Percentiles rank a stretch among this genome's conserved stretches.
phyloP scores from a whole-genome alignment of 495 filamentous ascomycete genomes.

The Thozetella sp. region DNA sequence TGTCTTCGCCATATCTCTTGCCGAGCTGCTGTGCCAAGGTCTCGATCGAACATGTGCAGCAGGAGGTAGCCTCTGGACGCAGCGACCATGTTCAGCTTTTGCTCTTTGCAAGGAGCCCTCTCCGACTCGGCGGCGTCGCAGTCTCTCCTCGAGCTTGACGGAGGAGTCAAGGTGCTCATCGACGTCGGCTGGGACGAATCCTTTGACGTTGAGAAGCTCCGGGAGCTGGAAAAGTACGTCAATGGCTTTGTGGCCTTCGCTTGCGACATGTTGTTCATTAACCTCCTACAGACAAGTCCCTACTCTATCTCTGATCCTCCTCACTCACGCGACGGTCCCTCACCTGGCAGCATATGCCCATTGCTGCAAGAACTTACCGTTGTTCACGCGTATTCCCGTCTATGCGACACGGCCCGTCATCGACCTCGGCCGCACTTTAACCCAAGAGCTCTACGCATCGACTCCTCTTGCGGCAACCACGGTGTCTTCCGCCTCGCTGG shows the following conservation, averaged over 20 bases:
- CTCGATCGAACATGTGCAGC: background rate
- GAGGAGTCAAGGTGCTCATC: conserved; percentile 90
- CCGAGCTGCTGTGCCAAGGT: no score
- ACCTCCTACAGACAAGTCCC: conserved; percentile 69
- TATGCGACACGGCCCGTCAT: conserved; percentile 95
- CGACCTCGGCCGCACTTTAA: conserved; percentile 83
- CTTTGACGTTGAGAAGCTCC: conserved; percentile 79
- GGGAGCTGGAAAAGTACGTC: conserved; percentile 84
- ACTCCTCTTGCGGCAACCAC: conserved; percentile 83
- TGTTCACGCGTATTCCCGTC: conserved; percentile 90
- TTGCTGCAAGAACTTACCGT: conserved; percentile 94
- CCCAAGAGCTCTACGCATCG: conserved; percentile 92
- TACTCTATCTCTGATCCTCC: conserved; percentile 89
- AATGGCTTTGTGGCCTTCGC: background rate
- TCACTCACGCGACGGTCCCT: conserved; percentile 88
- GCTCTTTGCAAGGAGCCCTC: conserved; percentile 86
- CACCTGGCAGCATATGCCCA: conserved; percentile 95
- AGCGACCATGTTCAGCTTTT: conserved; percentile 88
- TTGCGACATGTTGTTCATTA: background rate
- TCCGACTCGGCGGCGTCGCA: conserved; percentile 85
- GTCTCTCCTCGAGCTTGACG: conserved; percentile 94
- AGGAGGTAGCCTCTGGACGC: background rate
- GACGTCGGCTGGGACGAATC: conserved; percentile 95
- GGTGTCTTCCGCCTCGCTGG: conserved; percentile 68
- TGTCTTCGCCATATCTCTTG: no score